Evolutionary conservation across 78 protist genomes (phyloP).

Genomic region (Tieghemostelium lacteum): DNA sequence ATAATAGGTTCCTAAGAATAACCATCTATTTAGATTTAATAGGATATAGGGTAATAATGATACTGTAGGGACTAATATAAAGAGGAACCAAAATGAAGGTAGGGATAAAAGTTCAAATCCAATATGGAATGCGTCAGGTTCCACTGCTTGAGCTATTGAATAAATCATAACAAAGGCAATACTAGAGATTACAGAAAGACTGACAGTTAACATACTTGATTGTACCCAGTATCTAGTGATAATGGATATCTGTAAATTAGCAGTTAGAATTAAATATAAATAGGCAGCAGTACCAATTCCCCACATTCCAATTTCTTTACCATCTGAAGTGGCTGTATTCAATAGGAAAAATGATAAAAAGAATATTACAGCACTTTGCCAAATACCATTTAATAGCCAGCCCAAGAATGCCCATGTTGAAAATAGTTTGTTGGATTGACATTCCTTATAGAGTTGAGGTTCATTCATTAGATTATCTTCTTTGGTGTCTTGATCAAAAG

Average conservation of each 20-base stretch:
- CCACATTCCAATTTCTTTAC: conserved; percentile 74
- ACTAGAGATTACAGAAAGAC: background rate
- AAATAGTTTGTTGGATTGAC: conserved; percentile 68
- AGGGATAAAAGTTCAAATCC: conserved; percentile 37
- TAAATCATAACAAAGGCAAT: conserved; percentile 54
- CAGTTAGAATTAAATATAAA: conserved; percentile 43
- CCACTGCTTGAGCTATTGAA: conserved; percentile 18
- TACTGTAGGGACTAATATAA: conserved; percentile 34
- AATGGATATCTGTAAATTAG: conserved; percentile 37
- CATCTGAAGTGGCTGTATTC: conserved; percentile 20
- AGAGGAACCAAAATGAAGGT: conserved; percentile 56
- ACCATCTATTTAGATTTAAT: conserved; percentile 43
- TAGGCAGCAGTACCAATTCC: conserved; percentile 75
- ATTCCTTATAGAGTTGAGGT: conserved; percentile 13
- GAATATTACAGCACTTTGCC: conserved; percentile 63
- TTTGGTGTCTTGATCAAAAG: conserved; percentile 88
- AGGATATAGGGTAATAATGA: conserved; percentile 34
- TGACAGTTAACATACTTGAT: background rate
- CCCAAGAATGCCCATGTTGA: conserved; percentile 39
- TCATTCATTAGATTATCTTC: conserved; percentile 47
- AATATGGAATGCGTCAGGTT: conserved; percentile 35
- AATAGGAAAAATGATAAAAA: conserved; percentile 62
- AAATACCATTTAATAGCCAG: conserved; percentile 76
- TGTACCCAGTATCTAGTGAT: conserved; percentile 61
- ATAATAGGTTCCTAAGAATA: conserved; percentile 17